phyloP scores from a whole-genome alignment of 805 yeast species.

The Ogataea dorogensis region DNA sequence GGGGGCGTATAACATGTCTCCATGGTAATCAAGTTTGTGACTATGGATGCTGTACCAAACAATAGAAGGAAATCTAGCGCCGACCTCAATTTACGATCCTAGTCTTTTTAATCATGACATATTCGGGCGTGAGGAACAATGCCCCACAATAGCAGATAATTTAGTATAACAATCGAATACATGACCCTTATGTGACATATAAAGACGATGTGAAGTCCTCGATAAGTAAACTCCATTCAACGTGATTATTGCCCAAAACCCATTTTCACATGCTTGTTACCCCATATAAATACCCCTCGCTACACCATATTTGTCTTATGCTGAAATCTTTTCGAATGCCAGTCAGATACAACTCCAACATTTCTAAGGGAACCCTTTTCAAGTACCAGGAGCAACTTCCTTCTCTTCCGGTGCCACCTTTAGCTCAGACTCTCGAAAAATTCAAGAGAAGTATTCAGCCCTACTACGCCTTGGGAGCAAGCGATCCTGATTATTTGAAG shows the following conservation, averaged over 20 bases:
- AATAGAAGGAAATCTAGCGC: neutral
- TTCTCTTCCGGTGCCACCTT: slow-evolving; percentile 80
- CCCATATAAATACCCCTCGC: slow-evolving; percentile 12
- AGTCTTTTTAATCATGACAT: slow-evolving; percentile 6
- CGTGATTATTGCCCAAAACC: neutral
- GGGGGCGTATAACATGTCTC: too few species aligned
- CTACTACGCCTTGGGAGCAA: slow-evolving; percentile 50
- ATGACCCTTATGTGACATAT: neutral
- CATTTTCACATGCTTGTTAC: slow-evolving; percentile 10
- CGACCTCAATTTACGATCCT: neutral
- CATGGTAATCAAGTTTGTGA: neutral
- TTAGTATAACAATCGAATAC: neutral
- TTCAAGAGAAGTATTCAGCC: slow-evolving; percentile 78
- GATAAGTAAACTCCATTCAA: neutral
- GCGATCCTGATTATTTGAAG: slow-evolving; percentile 32
- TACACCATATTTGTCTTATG: slow-evolving; percentile 1
- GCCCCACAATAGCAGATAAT: slow-evolving; percentile 7
- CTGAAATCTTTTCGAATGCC: slow-evolving; percentile 6
- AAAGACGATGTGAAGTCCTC: slow-evolving; percentile 1
- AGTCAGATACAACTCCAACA: slow-evolving; percentile 2
- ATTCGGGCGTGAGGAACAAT: slow-evolving; percentile 12
- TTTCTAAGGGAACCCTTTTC: slow-evolving; percentile 61
- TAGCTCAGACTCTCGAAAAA: slow-evolving; percentile 64
- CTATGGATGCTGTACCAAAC: too few species aligned
- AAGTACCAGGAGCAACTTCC: slow-evolving; percentile 75